Evolutionary conservation across 345 rosid species (phyloP).

Genomic region (Angophora floribunda): DNA sequence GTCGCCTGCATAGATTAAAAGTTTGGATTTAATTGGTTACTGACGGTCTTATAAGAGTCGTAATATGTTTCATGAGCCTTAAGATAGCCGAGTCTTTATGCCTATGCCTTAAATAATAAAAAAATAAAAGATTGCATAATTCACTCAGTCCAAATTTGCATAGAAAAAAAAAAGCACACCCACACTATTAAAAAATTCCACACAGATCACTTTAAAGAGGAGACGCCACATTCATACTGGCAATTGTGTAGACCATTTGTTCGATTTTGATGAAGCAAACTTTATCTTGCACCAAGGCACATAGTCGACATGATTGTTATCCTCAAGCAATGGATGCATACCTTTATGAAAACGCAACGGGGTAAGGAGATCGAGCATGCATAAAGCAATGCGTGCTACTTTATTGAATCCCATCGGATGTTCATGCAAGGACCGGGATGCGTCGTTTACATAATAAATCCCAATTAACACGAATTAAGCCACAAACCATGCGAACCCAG

Average conservation of each 20-base stretch:
- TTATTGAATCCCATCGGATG: background rate
- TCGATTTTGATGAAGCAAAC: too few relatives aligned
- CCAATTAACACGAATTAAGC: background rate
- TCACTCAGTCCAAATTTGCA: background rate
- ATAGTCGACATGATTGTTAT: too few relatives aligned
- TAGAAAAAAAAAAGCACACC: background rate
- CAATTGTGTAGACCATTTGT: background rate
- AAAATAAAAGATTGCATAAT: background rate
- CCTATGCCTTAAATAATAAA: background rate
- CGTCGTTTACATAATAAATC: background rate
- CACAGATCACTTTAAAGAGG: background rate
- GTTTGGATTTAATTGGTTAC: background rate
- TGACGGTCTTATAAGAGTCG: background rate
- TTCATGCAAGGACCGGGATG: background rate
- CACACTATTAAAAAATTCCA: background rate
- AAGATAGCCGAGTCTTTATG: background rate
- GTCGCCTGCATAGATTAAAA: background rate
- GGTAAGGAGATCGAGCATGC: too few relatives aligned
- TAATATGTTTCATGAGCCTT: rapidly evolving
- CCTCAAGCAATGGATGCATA: too few relatives aligned
- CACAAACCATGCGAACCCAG: background rate
- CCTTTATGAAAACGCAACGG: too few relatives aligned
- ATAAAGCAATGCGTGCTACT: background rate
- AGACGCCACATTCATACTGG: background rate
- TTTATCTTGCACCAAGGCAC: too few relatives aligned